Percentiles rank a stretch among this genome's conserved stretches.
Evolutionary conservation across 208 protist genomes (phyloP).

Genomic region (Porcisia deanei): DNA sequence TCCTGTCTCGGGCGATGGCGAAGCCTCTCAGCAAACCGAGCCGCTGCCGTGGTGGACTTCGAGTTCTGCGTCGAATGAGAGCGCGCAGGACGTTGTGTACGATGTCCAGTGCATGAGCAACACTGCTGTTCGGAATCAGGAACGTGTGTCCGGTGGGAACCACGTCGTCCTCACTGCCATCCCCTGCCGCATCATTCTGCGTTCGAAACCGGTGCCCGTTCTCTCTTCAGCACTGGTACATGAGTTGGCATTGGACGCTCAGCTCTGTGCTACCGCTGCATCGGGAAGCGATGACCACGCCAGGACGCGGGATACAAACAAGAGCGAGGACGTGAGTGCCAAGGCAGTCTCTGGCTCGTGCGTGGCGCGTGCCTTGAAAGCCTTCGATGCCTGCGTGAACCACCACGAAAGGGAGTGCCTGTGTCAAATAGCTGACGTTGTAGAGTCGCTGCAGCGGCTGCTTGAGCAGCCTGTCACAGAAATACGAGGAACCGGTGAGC

Average conservation of each 20-base stretch:
- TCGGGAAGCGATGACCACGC: neutral
- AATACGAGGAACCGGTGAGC: neutral
- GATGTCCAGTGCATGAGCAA: neutral
- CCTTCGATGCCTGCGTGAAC: constrained; percentile 9
- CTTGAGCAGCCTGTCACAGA: neutral
- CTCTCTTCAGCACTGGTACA: neutral
- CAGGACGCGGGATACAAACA: neutral
- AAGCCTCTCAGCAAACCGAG: neutral
- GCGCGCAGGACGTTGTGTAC: constrained; percentile 3
- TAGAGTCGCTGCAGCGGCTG: constrained; percentile 1
- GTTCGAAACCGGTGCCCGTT: constrained; percentile 10
- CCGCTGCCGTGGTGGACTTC: constrained; percentile 16
- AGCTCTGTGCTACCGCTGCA: neutral
- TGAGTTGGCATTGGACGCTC: constrained; percentile 16
- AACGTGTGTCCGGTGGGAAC: neutral
- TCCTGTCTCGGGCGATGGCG: neutral
- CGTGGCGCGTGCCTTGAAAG: constrained; percentile 2
- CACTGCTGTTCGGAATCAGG: neutral
- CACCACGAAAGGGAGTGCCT: constrained; percentile 15
- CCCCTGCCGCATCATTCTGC: constrained; percentile 13
- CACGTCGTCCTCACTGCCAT: neutral
- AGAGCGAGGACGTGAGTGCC: neutral
- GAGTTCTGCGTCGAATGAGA: neutral
- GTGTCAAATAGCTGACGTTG: neutral
- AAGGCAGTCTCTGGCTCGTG: constrained; percentile 3